Evolutionary conservation across 2,329 filamentous ascomycete species (phyloP).

Genomic region (Ophiostoma piceae): DNA sequence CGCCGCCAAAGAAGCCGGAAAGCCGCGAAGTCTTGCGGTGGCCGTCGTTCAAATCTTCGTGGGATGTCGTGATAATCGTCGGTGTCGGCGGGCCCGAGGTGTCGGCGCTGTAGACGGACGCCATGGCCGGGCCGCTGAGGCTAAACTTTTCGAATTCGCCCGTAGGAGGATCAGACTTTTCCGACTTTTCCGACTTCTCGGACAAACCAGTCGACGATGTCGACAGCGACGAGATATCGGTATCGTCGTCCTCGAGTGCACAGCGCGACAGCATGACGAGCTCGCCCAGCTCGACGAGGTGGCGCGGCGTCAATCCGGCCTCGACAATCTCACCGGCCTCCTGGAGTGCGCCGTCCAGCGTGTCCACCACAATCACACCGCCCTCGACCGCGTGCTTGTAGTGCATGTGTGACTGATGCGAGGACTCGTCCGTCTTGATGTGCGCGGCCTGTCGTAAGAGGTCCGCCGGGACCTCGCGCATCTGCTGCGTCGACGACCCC

Average conservation of each 20-base stretch:
- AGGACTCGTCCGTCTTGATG: background rate
- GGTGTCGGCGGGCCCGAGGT: background rate
- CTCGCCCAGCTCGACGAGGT: slow-evolving; percentile 86
- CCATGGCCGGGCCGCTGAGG: slow-evolving; percentile 23
- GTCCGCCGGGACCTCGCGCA: slow-evolving; percentile 78
- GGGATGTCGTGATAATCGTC: slow-evolving; percentile 14
- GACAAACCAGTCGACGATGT: background rate
- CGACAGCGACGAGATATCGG: background rate
- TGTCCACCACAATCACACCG: slow-evolving; percentile 66
- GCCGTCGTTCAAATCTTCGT: background rate
- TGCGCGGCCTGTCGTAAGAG: slow-evolving; percentile 60
- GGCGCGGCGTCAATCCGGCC: slow-evolving; percentile 64
- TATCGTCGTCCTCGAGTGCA: slow-evolving; percentile 35
- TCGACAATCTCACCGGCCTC: slow-evolving; percentile 85
- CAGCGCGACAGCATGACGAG: slow-evolving; percentile 57
- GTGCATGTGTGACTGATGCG: slow-evolving; percentile 46
- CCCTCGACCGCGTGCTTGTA: slow-evolving; percentile 61
- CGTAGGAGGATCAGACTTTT: background rate
- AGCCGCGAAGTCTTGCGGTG: slow-evolving; percentile 3
- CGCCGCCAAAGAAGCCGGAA: background rate
- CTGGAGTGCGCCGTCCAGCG: slow-evolving; percentile 69
- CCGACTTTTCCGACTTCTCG: background rate
- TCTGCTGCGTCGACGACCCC: slow-evolving; percentile 63
- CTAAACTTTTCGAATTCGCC: slow-evolving; percentile 24
- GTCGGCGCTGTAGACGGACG: slow-evolving; percentile 19